Evolutionary conservation across 1,284 basidiomycete genomes (phyloP).

Genomic region (Heterobasidion parviporum): DNA sequence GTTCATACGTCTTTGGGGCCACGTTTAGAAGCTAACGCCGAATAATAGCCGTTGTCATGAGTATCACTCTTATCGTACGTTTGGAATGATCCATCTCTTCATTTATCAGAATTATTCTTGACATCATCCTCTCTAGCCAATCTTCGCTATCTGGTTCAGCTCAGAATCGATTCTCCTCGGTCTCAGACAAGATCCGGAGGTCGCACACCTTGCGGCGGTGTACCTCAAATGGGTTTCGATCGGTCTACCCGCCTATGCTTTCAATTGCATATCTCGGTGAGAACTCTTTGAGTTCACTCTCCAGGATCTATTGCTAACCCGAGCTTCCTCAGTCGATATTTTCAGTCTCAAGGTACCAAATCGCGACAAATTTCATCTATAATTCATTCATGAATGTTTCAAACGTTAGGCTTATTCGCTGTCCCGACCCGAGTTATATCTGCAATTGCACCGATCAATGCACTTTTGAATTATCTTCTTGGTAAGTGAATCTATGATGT

Average conservation of each 20-base stretch:
- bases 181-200: constrained; percentile 81
- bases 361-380: not conserved
- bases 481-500: constrained; percentile 29
- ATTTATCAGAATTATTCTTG: not conserved
- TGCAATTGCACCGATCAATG: constrained; percentile 83
- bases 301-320: constrained; percentile 19
- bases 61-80: constrained; percentile 47
- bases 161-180: constrained; percentile 72
- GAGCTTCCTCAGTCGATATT: constrained; percentile 57
- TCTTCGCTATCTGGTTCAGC: constrained; percentile 70
- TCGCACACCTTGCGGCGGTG: constrained; percentile 69
- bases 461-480: constrained; percentile 76
- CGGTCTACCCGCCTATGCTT: constrained; percentile 85
- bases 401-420: constrained; percentile 62
- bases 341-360: constrained; percentile 72
- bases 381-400: not conserved
- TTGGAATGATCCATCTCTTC: constrained; percentile 5
- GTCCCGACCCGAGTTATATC: constrained; percentile 85
- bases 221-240: constrained; percentile 77
- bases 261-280: constrained; percentile 63
- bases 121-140: constrained; percentile 39
- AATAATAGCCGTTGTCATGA: constrained; percentile 58
- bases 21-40: not conserved
- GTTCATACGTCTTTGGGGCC: not conserved
- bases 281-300: constrained; percentile 14